Evolutionary conservation across 192 early-diverging fungal species (phyloP).

Genomic region (Entrophospora sp.): DNA sequence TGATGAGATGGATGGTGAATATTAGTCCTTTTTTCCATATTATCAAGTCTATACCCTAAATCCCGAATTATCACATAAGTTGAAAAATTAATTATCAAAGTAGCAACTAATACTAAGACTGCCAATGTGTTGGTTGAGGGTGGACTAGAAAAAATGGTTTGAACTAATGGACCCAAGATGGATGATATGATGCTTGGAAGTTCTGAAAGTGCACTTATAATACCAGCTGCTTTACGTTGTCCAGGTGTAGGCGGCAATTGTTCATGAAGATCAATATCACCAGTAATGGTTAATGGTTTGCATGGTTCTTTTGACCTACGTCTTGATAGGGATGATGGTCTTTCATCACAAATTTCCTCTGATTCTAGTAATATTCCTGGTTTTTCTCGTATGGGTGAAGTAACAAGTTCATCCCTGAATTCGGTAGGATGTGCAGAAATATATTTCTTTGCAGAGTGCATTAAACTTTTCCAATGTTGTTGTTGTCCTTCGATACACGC

Average conservation of each 20-base stretch:
- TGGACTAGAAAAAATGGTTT: background rate
- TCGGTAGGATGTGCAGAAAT: conserved; percentile 34
- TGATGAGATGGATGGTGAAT: too few species aligned
- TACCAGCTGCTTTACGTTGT: too few species aligned
- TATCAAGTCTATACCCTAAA: background rate
- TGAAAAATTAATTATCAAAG: background rate
- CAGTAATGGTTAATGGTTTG: too few species aligned
- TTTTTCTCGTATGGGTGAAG: background rate
- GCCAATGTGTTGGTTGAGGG: background rate
- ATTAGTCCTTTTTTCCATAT: background rate
- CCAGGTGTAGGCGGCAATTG: background rate
- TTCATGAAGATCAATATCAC: too few species aligned
- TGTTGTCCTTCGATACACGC: conserved; percentile 38
- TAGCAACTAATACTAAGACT: background rate
- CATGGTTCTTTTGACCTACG: too few species aligned
- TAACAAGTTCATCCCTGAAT: conserved; percentile 22
- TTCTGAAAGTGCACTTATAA: background rate
- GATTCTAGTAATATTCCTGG: background rate
- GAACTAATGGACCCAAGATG: background rate
- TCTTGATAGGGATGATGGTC: too few species aligned
- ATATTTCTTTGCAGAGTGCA: conserved; percentile 28
- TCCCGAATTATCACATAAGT: background rate
- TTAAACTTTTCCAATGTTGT: conserved; percentile 35
- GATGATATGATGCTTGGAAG: background rate
- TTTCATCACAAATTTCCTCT: background rate